Conservation (phyloP, 805 yeast genomes). For the Candida namnaoensis region DNA sequence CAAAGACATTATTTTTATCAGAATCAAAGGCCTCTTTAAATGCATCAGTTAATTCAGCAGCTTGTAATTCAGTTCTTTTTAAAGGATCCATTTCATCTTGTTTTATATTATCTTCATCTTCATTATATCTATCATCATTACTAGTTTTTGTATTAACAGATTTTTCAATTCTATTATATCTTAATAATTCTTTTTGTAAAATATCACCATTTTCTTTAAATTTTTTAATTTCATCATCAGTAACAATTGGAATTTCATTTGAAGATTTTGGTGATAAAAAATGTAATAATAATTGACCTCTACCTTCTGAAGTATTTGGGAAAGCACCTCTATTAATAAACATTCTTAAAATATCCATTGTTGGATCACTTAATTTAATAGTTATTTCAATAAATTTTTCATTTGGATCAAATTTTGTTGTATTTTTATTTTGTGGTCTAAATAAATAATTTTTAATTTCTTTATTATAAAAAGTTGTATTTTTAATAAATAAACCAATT, state of each 20-base stretch:
- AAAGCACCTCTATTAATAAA: slow-evolving; percentile 2
- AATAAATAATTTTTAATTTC: neutral
- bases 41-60: too few species aligned
- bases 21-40: too few species aligned
- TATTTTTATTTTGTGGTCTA: neutral
- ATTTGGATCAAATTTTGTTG: too few species aligned
- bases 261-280: neutral
- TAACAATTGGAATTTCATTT: neutral
- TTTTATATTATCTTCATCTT: too few species aligned
- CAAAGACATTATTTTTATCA: too few species aligned
- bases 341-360: slow-evolving; percentile 7
- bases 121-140: neutral
- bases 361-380: slow-evolving; percentile 12
- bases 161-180: slow-evolving; percentile 12
- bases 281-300: slow-evolving; percentile 2
- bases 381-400: too few species aligned
- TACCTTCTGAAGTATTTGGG: neutral
- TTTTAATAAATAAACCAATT: slow-evolving; percentile 11
- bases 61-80: too few species aligned
- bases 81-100: too few species aligned
- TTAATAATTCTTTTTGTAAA: slow-evolving; percentile 21
- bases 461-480: slow-evolving; percentile 2
- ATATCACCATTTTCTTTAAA: slow-evolving; percentile 11
- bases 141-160: slow-evolving; percentile 9
- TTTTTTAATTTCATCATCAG: slow-evolving; percentile 7